Evolutionary conservation across 2,329 filamentous ascomycete genomes (phyloP).

Genomic region (Trichophyton mentagrophytes): DNA sequence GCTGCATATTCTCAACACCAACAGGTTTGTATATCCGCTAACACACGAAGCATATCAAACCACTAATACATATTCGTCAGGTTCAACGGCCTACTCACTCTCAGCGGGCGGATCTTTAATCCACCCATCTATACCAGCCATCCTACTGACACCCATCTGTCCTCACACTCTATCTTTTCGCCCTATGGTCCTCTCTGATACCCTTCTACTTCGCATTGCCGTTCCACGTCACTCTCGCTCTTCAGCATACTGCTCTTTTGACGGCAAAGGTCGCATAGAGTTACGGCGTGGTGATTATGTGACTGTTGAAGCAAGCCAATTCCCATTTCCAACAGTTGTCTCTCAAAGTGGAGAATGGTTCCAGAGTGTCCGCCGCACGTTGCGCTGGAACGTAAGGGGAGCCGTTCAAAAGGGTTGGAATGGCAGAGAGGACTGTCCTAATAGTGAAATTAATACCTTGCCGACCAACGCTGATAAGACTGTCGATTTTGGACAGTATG

Average conservation of each 20-base stretch:
- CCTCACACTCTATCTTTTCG: constrained; percentile 94
- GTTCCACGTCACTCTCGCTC: constrained; percentile 76
- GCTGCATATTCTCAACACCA: constrained; percentile 93
- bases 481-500: constrained; percentile 14
- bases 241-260: constrained; percentile 92
- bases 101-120: constrained; percentile 91
- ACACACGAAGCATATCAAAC: constrained; percentile 3
- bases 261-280: constrained; percentile 91
- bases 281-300: constrained; percentile 88
- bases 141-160: constrained; percentile 92
- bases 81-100: constrained; percentile 87
- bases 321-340: constrained; percentile 92
- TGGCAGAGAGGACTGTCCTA: constrained; percentile 28
- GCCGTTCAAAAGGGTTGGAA: constrained; percentile 82
- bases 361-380: constrained; percentile 78
- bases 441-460: constrained; percentile 12
- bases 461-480: neutral
- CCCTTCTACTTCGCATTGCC: constrained; percentile 77
- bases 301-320: constrained; percentile 89
- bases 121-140: constrained; percentile 91
- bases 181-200: constrained; percentile 94
- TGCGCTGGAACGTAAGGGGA: constrained; percentile 89
- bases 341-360: constrained; percentile 90
- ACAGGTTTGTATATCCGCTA: constrained; percentile 45
- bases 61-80: constrained; percentile 19